These are phyloP conservation scores for Yamadazyma takamatsuzukensis DNA, from an alignment of 805 yeast species.

Conservation along the genomic window DNA sequence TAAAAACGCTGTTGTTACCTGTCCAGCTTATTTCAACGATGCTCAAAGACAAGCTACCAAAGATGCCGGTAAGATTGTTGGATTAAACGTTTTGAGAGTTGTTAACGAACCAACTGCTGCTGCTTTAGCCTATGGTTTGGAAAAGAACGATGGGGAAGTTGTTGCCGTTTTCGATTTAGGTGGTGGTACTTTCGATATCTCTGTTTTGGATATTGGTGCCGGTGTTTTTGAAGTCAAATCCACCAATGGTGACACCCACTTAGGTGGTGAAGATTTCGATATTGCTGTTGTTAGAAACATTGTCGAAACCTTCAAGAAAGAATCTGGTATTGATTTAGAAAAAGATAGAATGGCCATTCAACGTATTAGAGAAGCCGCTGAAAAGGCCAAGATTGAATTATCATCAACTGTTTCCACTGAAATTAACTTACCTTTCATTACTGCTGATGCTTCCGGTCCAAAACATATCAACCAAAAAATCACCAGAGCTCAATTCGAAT, in stretches of 20 bases:
- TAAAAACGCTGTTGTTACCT: constrained; percentile 86
- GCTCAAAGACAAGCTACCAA: constrained; percentile 93
- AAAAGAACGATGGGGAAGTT: constrained; percentile 71
- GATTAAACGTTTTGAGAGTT: constrained; percentile 84
- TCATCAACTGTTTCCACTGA: constrained; percentile 70
- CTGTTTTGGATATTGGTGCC: constrained; percentile 92
- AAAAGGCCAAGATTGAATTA: constrained; percentile 84
- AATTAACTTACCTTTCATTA: constrained; percentile 79
- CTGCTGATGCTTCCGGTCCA: constrained; percentile 82
- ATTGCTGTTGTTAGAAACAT: constrained; percentile 82
- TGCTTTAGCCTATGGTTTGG: constrained; percentile 92
- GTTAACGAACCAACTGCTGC: constrained; percentile 93
- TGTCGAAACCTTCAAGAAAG: constrained; percentile 73
- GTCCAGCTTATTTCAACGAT: constrained; percentile 88
- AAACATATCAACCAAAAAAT: constrained; percentile 71
- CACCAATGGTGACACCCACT: constrained; percentile 93
- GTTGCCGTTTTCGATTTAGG: constrained; percentile 97
- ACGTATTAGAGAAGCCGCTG: constrained; percentile 84
- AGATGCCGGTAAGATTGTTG: constrained; percentile 97
- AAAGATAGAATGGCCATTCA: constrained; percentile 76
- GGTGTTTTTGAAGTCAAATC: constrained; percentile 98
- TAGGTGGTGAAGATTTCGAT: constrained; percentile 92
- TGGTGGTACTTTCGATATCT: constrained; percentile 98
- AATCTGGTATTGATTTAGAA: constrained; percentile 61
- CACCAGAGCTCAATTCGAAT: constrained; percentile 65